phyloP scores from a whole-genome alignment of 2,329 filamentous ascomycete genomes.

The Sporothrix pseudoabietina region DNA sequence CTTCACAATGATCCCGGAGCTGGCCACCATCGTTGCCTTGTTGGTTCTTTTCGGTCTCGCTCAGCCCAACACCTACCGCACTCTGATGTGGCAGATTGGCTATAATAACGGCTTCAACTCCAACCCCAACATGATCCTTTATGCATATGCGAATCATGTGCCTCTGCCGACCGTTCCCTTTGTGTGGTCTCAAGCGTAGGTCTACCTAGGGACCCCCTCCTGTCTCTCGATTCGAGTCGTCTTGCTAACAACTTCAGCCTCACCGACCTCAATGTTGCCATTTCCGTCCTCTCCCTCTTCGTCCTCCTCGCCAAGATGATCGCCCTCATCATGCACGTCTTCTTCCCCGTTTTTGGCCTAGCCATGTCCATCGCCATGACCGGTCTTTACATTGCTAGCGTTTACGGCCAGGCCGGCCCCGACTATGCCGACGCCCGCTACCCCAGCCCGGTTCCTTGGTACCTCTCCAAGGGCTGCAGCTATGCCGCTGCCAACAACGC shows the following conservation, averaged over 20 bases:
- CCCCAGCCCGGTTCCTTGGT: conserved; percentile 69
- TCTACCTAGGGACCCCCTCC: conserved; percentile 35
- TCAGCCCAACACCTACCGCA: conserved; percentile 71
- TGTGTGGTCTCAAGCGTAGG: conserved; percentile 74
- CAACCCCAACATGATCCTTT: conserved; percentile 67
- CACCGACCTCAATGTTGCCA: conserved; percentile 74
- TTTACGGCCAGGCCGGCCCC: conserved; percentile 71
- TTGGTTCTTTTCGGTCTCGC: conserved; percentile 73
- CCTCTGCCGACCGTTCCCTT: conserved; percentile 64
- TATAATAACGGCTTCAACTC: conserved; percentile 73
- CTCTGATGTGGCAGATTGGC: conserved; percentile 72
- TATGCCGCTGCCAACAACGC: conserved; percentile 58
- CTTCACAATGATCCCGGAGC: conserved; percentile 67
- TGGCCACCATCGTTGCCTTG: conserved; percentile 64
- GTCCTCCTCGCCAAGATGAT: conserved; percentile 71
- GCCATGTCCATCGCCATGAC: conserved; percentile 60
- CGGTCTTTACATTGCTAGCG: conserved; percentile 65
- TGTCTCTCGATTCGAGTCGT: background rate
- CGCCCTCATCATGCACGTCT: conserved; percentile 70
- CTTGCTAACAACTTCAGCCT: conserved; percentile 47
- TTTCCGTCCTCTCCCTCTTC: conserved; percentile 75
- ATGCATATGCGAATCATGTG: conserved; percentile 71
- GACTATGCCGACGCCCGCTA: conserved; percentile 69
- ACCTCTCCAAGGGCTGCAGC: conserved; percentile 69
- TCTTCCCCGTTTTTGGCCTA: conserved; percentile 65